A percentile compares a stretch with the other conserved stretches of the same genome.
Evolutionary conservation across 2,329 filamentous ascomycete genomes (phyloP).

Genomic region (Nigrospora sphaerica): DNA sequence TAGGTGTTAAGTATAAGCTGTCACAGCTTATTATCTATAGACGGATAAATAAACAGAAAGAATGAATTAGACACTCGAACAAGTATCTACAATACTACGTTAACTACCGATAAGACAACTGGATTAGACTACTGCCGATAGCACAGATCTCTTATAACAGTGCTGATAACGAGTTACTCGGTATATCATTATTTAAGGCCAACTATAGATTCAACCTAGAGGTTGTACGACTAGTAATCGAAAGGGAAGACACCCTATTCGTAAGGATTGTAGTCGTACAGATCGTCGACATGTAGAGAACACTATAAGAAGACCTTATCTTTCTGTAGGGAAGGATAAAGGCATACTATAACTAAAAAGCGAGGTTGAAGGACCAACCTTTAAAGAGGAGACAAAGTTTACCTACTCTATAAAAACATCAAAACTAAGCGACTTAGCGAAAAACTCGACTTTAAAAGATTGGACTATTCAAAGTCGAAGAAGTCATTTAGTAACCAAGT

Average conservation of each 20-base stretch:
- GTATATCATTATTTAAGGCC: not conserved
- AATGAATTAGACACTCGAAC: conserved; percentile 4
- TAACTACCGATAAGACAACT: conserved; percentile 5
- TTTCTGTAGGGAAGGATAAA: not conserved
- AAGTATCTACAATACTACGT: conserved; percentile 6
- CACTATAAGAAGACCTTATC: not conserved
- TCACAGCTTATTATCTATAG: conserved; percentile 3
- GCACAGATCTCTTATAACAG: conserved; percentile 6
- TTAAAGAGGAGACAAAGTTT: not conserved
- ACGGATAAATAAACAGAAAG: conserved; percentile 4
- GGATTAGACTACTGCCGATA: conserved; percentile 3
- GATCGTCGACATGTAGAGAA: not conserved
- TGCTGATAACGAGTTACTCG: conserved; percentile 1
- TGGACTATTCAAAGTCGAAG: not conserved
- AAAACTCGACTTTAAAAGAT: conserved; percentile 2
- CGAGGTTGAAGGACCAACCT: not conserved
- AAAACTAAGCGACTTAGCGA: not conserved
- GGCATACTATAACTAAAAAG: not conserved
- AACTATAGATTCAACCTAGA: not conserved
- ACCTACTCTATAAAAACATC: not conserved
- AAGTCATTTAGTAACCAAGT: conserved; percentile 1
- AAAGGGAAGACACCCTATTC: not conserved
- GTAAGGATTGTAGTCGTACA: not conserved
- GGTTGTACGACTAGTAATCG: not conserved
- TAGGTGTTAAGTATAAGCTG: not conserved